Percentiles rank a stretch among this genome's conserved stretches.
These are phyloP conservation scores for Pelargonium cotyledonis DNA, from an alignment of 441 rosid species.

Conservation along the genomic window DNA sequence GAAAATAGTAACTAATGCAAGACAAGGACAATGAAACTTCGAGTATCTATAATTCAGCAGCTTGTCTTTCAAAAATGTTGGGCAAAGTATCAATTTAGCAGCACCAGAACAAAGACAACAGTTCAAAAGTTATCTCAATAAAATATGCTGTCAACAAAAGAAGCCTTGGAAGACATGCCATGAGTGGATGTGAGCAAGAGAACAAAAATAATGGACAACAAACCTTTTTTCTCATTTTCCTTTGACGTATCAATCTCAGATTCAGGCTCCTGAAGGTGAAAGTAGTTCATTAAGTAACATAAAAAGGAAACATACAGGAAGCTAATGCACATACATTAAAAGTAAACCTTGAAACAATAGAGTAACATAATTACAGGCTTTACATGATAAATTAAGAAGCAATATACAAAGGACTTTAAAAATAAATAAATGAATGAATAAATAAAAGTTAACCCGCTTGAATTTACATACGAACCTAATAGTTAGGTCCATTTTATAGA, in stretches of 20 bases:
- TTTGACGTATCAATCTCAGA: slow-evolving; percentile 27
- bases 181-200: background rate
- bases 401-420: no score
- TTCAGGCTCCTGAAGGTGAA: slow-evolving; percentile 43
- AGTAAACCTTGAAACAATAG: background rate
- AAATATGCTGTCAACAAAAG: background rate
- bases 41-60: background rate
- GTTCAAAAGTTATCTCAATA: background rate
- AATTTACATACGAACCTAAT: no score
- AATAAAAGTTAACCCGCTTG: no score
- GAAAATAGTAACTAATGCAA: background rate
- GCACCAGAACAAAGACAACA: background rate
- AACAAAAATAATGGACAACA: slow-evolving; percentile 7
- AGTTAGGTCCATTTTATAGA: no score
- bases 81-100: background rate
- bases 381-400: no score
- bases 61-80: background rate
- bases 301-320: background rate
- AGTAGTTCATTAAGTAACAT: slow-evolving; percentile 18
- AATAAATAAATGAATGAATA: no score
- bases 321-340: background rate
- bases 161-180: background rate
- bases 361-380: background rate
- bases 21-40: background rate
- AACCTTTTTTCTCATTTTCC: slow-evolving; percentile 51